phyloP scores from a whole-genome alignment of 139 green algal genomes.

The Limnomonas spitsbergensis region DNA sequence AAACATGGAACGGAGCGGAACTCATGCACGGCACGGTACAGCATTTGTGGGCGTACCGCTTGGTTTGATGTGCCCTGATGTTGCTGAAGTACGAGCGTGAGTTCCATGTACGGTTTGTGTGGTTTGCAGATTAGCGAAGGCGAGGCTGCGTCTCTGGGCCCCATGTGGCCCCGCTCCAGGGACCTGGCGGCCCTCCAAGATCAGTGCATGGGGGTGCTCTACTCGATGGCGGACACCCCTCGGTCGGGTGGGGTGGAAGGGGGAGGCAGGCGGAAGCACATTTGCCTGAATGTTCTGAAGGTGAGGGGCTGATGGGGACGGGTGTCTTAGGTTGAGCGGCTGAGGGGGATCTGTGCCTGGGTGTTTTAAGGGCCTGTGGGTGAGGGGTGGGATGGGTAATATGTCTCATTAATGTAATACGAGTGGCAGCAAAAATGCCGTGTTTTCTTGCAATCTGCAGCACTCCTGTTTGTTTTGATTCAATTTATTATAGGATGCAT shows the following conservation, averaged over 20 bases:
- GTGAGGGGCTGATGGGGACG: neutral
- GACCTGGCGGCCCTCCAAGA: constrained; percentile 35
- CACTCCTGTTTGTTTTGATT: too few species aligned
- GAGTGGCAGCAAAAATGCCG: too few species aligned
- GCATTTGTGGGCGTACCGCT: too few species aligned
- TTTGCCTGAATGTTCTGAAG: neutral
- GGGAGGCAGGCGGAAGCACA: neutral
- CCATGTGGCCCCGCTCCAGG: constrained; percentile 24
- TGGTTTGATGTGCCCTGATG: neutral
- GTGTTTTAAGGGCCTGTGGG: neutral
- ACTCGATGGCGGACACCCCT: constrained; percentile 13
- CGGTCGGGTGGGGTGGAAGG: neutral
- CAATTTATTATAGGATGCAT: too few species aligned
- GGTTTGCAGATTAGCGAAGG: constrained; percentile 30
- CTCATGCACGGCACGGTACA: too few species aligned
- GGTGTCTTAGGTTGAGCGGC: neutral
- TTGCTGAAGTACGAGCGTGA: neutral
- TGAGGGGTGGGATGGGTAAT: neutral
- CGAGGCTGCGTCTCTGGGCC: constrained; percentile 25
- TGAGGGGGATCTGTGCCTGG: neutral
- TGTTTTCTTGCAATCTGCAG: too few species aligned
- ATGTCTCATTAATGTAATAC: too few species aligned
- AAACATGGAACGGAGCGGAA: neutral
- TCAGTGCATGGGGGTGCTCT: constrained; percentile 26
- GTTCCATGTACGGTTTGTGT: neutral